Base-by-base conservation (phyloP, 768 basidiomycete species). In the Termitomyces sp. region DNA sequence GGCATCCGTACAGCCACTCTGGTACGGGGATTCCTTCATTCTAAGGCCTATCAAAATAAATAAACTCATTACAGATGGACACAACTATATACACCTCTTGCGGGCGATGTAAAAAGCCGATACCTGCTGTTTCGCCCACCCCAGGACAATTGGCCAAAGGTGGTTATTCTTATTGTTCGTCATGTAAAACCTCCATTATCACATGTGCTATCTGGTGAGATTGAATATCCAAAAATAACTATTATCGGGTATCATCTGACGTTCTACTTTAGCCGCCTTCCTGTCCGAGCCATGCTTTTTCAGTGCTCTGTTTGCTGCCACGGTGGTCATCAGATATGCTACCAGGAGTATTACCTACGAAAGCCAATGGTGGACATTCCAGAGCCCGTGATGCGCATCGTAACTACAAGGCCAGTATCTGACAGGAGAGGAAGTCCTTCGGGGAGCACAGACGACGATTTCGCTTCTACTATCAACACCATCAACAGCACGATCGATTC, bases 251-350 rank as follows among this genome's bases (percentile, higher is more conserved):
- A 45, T 21, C 3, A 10, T 37, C 44, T 41, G 46, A 8, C 47
- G 16, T 54, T 52, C 58, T 49, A 21, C 4, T 59, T 8, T 10
- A 92, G 91, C 68, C 92, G 84, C 54, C 81, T 93, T 29, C 91
- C 92, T 4, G 89, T 92, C 16, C 82, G 81, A 29, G 74, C 81
- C 0, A 73, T 91, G 5, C 70, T 90, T 2, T 87, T 92, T 66
- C 84, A 86, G 51, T 93, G 92, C 67, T 79, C 87, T 0, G 72
- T 88, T 1, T 94, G 92, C 66, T 73, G 80, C 42, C 92, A 94
- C 59, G 92, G 92, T 0, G 91, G 91, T 0, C 92, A 94, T 62
- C 86, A 87, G 62, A 77, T 80, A 19, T 94, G 92, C 70, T 92
- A 90, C 63, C 79, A 82, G 38, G 74, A 76, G 31, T 91, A 85